A percentile compares a stretch with the other conserved stretches of the same genome.
Conservation (phyloP, 129 eudicot species). For the Calendula officinalis region DNA sequence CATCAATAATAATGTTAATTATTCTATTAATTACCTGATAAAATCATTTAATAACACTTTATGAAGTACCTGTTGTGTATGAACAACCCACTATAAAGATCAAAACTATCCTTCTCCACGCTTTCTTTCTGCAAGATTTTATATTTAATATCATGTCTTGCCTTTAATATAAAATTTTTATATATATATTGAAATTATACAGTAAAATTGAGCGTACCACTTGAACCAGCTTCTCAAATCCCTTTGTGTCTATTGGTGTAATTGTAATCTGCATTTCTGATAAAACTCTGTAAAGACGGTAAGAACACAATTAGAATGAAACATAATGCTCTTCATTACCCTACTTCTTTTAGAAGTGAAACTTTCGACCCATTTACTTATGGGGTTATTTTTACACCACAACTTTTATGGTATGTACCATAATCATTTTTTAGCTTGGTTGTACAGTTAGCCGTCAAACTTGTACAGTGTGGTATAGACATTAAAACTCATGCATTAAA, state of each 20-base stretch:
- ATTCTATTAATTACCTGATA: not conserved
- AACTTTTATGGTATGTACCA: too few relatives aligned
- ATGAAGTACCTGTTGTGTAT: slow-evolving; percentile 40
- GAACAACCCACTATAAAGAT: slow-evolving; percentile 59
- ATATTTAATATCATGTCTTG: not conserved
- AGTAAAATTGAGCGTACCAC: slow-evolving; percentile 41
- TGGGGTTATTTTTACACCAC: too few relatives aligned
- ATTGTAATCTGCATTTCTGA: slow-evolving; percentile 52
- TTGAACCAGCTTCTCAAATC: slow-evolving; percentile 65
- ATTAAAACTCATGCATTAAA: too few relatives aligned
- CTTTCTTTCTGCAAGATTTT: slow-evolving; percentile 50
- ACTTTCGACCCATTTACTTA: not conserved
- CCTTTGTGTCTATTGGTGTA: slow-evolving; percentile 69
- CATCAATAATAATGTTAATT: not conserved
- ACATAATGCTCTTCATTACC: not conserved
- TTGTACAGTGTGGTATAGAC: too few relatives aligned
- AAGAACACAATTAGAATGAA: slow-evolving; percentile 1
- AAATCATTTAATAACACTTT: not conserved
- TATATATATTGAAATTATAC: slow-evolving; percentile 1
- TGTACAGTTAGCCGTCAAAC: too few relatives aligned
- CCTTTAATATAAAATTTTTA: not conserved
- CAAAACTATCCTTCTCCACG: slow-evolving; percentile 54
- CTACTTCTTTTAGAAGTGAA: not conserved
- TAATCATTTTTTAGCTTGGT: too few relatives aligned
- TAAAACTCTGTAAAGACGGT: slow-evolving; percentile 47